Evolutionary conservation across 148 eudicot genomes (phyloP).

Genomic region (Persicaria tinctoria): DNA sequence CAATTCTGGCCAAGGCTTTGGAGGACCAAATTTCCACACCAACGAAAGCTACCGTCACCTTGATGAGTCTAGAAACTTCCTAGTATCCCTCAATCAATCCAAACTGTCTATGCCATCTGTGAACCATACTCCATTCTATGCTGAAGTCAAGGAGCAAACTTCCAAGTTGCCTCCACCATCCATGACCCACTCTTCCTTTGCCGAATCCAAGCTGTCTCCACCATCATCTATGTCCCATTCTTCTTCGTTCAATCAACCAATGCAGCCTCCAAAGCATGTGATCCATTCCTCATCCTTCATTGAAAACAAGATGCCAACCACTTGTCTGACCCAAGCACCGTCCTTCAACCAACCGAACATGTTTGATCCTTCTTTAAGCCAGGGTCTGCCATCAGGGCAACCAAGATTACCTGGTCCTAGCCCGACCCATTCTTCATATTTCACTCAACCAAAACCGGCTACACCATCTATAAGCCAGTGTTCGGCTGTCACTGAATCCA

Average conservation of each 20-base stretch:
- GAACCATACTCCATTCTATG: neutral
- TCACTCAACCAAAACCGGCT: slow-evolving; percentile 5
- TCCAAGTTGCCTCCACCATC: neutral
- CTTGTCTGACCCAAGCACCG: neutral
- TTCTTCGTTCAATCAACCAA: neutral
- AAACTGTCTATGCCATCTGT: slow-evolving; percentile 4
- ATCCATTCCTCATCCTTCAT: neutral
- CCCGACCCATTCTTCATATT: neutral
- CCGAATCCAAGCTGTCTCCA: neutral
- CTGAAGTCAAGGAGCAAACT: neutral
- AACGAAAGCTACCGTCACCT: slow-evolving; percentile 15
- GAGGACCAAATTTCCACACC: slow-evolving; percentile 16
- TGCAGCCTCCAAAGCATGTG: neutral
- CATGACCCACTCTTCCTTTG: neutral
- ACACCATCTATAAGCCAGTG: neutral
- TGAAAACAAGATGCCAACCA: neutral
- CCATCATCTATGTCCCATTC: neutral
- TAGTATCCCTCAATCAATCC: slow-evolving; percentile 12
- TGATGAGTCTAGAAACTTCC: slow-evolving; percentile 11
- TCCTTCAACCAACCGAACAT: neutral
- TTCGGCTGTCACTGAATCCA: neutral
- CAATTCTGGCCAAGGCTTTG: slow-evolving; percentile 18
- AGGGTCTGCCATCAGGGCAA: neutral
- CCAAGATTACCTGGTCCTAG: neutral
- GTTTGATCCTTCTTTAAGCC: neutral